A percentile compares a stretch with the other conserved stretches of the same genome.
Conservation (phyloP, 306 rosid genomes). For the Neltuma alba region DNA sequence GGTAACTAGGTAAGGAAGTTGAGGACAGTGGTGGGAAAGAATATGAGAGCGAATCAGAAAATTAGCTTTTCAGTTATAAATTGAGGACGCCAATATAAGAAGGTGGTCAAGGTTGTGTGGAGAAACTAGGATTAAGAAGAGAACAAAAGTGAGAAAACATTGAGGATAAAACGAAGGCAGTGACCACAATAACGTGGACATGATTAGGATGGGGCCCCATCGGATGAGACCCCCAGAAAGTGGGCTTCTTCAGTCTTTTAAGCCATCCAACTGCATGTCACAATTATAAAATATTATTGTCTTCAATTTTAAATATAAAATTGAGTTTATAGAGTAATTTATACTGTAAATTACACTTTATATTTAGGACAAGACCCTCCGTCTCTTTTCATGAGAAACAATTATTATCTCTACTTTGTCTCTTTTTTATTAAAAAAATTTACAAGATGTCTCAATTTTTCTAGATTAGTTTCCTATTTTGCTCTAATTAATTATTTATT, state of each 20-base stretch:
- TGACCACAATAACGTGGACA: neutral
- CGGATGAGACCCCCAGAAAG: slow-evolving; percentile 25
- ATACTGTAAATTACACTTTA: too few species aligned
- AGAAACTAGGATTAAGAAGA: neutral
- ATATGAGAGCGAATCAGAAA: neutral
- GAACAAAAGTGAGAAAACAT: too few species aligned
- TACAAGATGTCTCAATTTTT: too few species aligned
- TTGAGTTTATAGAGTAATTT: too few species aligned
- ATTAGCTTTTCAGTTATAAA: neutral
- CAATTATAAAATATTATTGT: neutral
- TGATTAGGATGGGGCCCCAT: slow-evolving; percentile 25
- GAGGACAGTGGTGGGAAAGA: neutral
- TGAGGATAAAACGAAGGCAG: neutral
- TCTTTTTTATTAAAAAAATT: too few species aligned
- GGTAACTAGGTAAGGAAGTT: neutral
- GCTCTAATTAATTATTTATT: too few species aligned
- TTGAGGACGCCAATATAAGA: neutral
- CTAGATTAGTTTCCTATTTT: too few species aligned
- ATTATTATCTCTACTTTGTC: too few species aligned
- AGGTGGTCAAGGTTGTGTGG: neutral
- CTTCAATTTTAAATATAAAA: too few species aligned
- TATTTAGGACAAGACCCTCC: too few species aligned
- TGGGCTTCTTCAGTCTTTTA: slow-evolving; percentile 29
- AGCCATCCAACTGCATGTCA: neutral
- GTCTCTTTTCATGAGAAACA: too few species aligned